Base-by-base conservation (phyloP, 2,329 filamentous ascomycete genomes). In the Fusarium haematococcum region DNA sequence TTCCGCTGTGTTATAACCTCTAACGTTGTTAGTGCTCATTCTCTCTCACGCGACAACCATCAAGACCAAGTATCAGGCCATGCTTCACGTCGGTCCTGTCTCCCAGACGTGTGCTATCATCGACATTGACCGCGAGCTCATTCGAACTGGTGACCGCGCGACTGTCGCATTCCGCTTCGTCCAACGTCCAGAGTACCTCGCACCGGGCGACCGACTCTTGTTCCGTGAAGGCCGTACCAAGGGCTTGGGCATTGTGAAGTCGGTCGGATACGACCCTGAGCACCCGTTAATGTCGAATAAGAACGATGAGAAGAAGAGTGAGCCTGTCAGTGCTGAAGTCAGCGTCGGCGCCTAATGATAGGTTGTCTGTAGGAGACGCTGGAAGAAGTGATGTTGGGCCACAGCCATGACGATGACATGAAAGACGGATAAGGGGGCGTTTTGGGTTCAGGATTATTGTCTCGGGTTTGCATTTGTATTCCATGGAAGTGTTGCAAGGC, bases 91-190 rank as follows among this genome's bases (percentile, higher is more conserved):
- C 6, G 97, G 97, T 0, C 94, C 97, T 0, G 94, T 99, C 50
- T 95, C 93, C 45, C 97, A 99, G 84, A 99, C 97, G 0, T 99
- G 97, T 80, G 92, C 95, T 13, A 98, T 99, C 80, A 97, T 99
- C 79, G 97, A 98, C 80, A 97, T 99, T 75, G 97, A 99, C 81
- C 92, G 96, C n/a, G 93, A 94, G 30, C 97, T 95, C 79, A 98
- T 99, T 75, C 91, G 97, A 9, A 98, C 96, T 0, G 97, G 97
- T 11, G 97, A 98, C 81, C 89, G 96, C n/a, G 97, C 97, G 3
- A 92, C 92, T 0, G 97, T 99, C 2, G 97, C 96, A 0, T 99
- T 99, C 85, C 91, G 93, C 11, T 99, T 99, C 80, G 93, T 98
- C 5, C 97, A 98, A 82, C 88, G 96, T 25, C 97, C 97, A 3